Evolutionary conservation across 805 yeast species (phyloP), one percentile per base, ranked within the genome.

Genomic region (Yamadazyma akitaensis): DNA sequence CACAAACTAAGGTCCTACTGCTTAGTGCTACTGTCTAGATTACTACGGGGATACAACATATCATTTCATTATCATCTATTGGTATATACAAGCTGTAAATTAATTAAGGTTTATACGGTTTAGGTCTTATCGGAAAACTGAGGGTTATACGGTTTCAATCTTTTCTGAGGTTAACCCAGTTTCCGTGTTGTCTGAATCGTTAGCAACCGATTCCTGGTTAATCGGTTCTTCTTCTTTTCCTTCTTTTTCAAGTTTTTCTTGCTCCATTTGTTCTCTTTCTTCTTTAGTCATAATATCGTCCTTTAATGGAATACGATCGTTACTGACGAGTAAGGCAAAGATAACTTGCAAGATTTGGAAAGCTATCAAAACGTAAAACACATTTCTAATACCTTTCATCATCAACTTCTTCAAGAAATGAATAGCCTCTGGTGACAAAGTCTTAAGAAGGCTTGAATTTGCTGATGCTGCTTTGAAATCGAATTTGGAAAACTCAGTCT

Each of bases 351-450:
- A 13, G 5, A 59, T 53, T 1, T 71, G 60, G 24, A 69, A 60
- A 0, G 72, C 81, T n/a, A 76, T 37, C 18, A 62, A 50, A 53
- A 70, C 57, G 56, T 67, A 73, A 44, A 72, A 76, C 0, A 70
- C 75, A 48, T 68, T 67, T 37, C 61, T 57, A 30, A 78, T 61
- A 13, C 70, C 57, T 2, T 53, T 48, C 74, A 75, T 65, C 37
- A 74, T 51, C 35, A 54, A 51, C 1, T 19, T 10, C 46, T 55
- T 62, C 18, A 69, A 55, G 40, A 63, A 66, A 2, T 18, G 14
- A 28, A 51, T 49, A 5, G 70, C 58, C 13, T 44, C 60, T 4
- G 59, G 57, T 13, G 58, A 46, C 49, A 69, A 46, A 2, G 37
- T 13, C 8, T 16, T 21, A 5, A 47, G 18, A 41, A 48, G 31